Evolutionary conservation across 352 stramenopile genomes (phyloP).

Genomic region (Phytopythium vexans): DNA sequence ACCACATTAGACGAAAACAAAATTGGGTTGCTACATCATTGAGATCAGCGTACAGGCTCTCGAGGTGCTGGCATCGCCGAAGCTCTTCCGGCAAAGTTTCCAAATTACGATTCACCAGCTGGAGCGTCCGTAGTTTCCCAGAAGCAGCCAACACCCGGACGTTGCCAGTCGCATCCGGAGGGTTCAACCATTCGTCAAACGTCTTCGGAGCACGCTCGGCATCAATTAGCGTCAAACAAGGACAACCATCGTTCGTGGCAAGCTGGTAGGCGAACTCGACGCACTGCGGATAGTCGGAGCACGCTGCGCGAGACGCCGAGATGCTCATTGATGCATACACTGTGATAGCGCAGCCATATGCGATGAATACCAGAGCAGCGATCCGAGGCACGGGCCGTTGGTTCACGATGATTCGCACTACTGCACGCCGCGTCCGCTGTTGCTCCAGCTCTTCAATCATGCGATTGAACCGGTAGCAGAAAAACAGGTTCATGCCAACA

Average conservation of each 20-base stretch:
- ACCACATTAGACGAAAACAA: background rate
- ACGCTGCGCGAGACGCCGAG: conserved; percentile 8
- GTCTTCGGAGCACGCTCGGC: conserved; percentile 11
- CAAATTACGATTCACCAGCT: conserved; percentile 31
- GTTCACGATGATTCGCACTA: background rate
- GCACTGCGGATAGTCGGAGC: conserved; percentile 16
- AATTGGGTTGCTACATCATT: background rate
- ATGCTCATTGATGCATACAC: conserved; percentile 9
- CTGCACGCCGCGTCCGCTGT: background rate
- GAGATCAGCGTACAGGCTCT: conserved; percentile 27
- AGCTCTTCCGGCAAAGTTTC: conserved; percentile 23
- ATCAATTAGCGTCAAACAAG: conserved; percentile 30
- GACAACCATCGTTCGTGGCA: conserved; percentile 10
- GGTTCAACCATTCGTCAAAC: conserved; percentile 18
- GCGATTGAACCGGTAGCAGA: conserved; percentile 30
- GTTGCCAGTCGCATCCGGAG: conserved; percentile 10
- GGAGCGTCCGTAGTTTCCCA: conserved; percentile 25
- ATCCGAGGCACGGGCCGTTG: conserved; percentile 7
- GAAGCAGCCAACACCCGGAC: conserved; percentile 22
- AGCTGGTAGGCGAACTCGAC: conserved; percentile 24
- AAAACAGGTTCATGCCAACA: conserved; percentile 29
- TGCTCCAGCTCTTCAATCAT: conserved; percentile 26
- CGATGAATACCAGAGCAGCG: conserved; percentile 7
- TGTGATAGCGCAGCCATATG: conserved; percentile 10
- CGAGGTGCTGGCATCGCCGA: conserved; percentile 20